These are phyloP conservation scores for Suillus lakei DNA, from an alignment of 768 basidiomycete species.

Conservation along the genomic window DNA sequence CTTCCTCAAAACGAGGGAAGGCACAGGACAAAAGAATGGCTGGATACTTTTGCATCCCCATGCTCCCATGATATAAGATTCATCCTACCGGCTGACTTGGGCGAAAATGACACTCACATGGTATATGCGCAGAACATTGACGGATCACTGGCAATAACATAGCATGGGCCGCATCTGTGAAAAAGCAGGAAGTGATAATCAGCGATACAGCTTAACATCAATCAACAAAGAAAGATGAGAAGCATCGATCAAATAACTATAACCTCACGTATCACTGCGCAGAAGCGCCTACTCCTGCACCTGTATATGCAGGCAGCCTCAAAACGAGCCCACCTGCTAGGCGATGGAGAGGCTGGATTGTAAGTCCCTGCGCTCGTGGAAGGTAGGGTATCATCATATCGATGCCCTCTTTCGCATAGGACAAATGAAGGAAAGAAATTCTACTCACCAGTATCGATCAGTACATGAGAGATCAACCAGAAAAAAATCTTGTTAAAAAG, in stretches of 20 bases:
- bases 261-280: conserved; percentile 38
- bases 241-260: conserved; percentile 39
- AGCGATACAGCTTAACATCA: not conserved
- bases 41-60: conserved; percentile 29
- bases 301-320: conserved; percentile 40
- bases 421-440: not conserved
- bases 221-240: not conserved
- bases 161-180: conserved; percentile 13
- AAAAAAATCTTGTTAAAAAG: conserved; percentile 8
- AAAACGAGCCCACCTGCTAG: conserved; percentile 39
- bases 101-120: conserved; percentile 10
- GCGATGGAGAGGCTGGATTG: conserved; percentile 40
- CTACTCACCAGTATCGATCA: conserved; percentile 15
- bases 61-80: conserved; percentile 26
- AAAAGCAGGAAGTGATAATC: not conserved
- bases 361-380: conserved; percentile 36
- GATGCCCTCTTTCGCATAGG: not conserved
- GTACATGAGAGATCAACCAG: not conserved
- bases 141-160: not conserved
- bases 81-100: conserved; percentile 31
- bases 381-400: conserved; percentile 37
- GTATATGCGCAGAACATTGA: not conserved
- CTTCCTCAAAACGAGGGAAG: conserved; percentile 31
- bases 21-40: conserved; percentile 27
- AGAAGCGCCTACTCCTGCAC: conserved; percentile 40